These are phyloP conservation scores for Salix udensis DNA, from an alignment of 345 rosid genomes.

Conservation along the genomic window DNA sequence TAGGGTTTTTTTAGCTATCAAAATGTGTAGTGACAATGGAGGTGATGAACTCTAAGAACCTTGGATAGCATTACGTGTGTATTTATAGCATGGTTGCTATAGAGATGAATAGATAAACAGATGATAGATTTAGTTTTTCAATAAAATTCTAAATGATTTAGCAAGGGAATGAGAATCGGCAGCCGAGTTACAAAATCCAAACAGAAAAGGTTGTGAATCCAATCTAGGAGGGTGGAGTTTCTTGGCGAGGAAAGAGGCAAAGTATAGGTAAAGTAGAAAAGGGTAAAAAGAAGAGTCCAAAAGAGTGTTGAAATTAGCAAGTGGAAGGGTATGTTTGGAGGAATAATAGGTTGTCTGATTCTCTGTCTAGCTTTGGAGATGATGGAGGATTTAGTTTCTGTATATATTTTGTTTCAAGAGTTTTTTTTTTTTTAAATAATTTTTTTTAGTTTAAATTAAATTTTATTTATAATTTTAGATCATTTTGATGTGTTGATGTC, in stretches of 20 bases:
- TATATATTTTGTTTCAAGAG: too few species aligned
- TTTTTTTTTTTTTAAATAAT: too few species aligned
- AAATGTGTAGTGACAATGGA: background rate
- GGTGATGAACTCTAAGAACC: background rate
- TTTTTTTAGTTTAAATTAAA: too few species aligned
- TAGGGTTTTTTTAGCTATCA: background rate
- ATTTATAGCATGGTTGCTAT: background rate
- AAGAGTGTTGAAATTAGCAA: slow-evolving; percentile 54
- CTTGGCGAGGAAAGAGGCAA: slow-evolving; percentile 23
- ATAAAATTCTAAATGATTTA: background rate
- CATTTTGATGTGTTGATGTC: too few species aligned
- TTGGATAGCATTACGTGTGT: background rate
- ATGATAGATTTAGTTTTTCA: background rate
- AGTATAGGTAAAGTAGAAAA: slow-evolving; percentile 23
- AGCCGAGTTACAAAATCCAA: slow-evolving; percentile 52
- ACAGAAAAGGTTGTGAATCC: slow-evolving; percentile 47
- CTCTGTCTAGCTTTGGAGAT: slow-evolving; percentile 3
- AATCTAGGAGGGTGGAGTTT: slow-evolving; percentile 32
- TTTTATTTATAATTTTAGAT: too few species aligned
- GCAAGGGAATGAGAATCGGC: slow-evolving; percentile 35
- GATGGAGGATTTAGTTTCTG: background rate
- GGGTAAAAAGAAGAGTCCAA: slow-evolving; percentile 46
- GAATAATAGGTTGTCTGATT: slow-evolving; percentile 42
- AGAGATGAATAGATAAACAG: background rate
- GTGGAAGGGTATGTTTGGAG: slow-evolving; percentile 81